Evolutionary conservation across 1,139 yeast genomes (phyloP).

Genomic region (Yamadazyma spencermartinsiae): DNA sequence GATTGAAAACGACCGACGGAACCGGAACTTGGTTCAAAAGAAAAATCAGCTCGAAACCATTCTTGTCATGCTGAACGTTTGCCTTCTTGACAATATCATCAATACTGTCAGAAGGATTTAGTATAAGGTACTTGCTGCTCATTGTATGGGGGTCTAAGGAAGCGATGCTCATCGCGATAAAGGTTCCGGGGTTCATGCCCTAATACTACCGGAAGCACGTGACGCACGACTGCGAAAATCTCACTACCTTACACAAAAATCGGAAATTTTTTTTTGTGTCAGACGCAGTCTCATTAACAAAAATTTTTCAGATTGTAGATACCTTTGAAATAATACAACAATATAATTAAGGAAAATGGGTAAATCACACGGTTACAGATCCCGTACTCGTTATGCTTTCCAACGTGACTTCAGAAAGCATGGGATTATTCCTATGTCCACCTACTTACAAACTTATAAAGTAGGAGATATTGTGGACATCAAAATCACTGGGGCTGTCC

Average conservation of each 20-base stretch:
- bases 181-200: background rate
- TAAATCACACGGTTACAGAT: slow-evolving; percentile 91
- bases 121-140: slow-evolving; percentile 40
- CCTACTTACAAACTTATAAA: slow-evolving; percentile 96
- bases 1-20: slow-evolving; percentile 4
- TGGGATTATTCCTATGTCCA: slow-evolving; percentile 92
- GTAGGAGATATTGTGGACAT: slow-evolving; percentile 99
- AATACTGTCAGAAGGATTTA: slow-evolving; percentile 47
- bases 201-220: background rate
- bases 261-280: background rate
- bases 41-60: slow-evolving; percentile 61
- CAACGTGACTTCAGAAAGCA: slow-evolving; percentile 99
- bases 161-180: background rate
- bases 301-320: background rate
- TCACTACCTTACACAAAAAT: slow-evolving; percentile 1
- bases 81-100: slow-evolving; percentile 48
- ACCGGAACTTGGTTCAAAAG: slow-evolving; percentile 47
- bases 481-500: slow-evolving; percentile 99
- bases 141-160: background rate
- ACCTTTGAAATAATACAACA: slow-evolving; percentile 3
- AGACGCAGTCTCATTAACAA: background rate
- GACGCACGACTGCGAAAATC: too few species aligned
- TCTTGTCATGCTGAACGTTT: slow-evolving; percentile 50
- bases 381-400: slow-evolving; percentile 99
- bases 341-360: too few species aligned